Percentiles rank a stretch among this genome's conserved stretches.
Evolutionary conservation across 805 yeast genomes (phyloP).

Genomic region (Dipodascus geniculatus): DNA sequence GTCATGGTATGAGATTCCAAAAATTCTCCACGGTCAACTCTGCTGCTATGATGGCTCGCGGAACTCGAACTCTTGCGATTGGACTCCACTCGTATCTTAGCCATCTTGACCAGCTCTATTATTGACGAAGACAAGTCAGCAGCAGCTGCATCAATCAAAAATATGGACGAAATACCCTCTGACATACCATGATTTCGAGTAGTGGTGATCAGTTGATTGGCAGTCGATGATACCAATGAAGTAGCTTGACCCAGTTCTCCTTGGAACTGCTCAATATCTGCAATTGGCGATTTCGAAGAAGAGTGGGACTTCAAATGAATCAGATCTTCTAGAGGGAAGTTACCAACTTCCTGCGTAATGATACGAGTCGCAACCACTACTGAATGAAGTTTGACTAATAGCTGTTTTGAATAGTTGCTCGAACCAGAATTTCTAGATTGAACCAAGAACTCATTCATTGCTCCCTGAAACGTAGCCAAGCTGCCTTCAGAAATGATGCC

Average conservation of each 20-base stretch:
- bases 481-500: conserved; percentile 22
- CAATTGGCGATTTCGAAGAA: background rate
- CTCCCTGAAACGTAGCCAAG: conserved; percentile 23
- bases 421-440: conserved; percentile 18
- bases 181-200: conserved; percentile 64
- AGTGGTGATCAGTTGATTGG: conserved; percentile 64
- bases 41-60: conserved; percentile 60
- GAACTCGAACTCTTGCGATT: background rate
- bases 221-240: conserved; percentile 45
- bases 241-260: conserved; percentile 19
- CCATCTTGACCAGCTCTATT: conserved; percentile 29
- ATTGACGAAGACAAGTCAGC: conserved; percentile 57
- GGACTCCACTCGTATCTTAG: conserved; percentile 12
- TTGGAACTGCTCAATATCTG: conserved; percentile 7
- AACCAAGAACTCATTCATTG: conserved; percentile 25
- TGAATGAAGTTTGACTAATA: conserved; percentile 24
- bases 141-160: conserved; percentile 63
- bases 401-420: conserved; percentile 5
- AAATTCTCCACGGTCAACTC: conserved; percentile 69
- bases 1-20: conserved; percentile 89
- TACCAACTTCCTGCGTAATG: conserved; percentile 19
- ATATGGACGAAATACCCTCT: conserved; percentile 50
- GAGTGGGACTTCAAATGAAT: background rate
- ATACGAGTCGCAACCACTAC: conserved; percentile 24
- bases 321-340: conserved; percentile 4